phyloP scores from a whole-genome alignment of 2,329 filamentous ascomycete species.

The Aspergillus ustus region DNA sequence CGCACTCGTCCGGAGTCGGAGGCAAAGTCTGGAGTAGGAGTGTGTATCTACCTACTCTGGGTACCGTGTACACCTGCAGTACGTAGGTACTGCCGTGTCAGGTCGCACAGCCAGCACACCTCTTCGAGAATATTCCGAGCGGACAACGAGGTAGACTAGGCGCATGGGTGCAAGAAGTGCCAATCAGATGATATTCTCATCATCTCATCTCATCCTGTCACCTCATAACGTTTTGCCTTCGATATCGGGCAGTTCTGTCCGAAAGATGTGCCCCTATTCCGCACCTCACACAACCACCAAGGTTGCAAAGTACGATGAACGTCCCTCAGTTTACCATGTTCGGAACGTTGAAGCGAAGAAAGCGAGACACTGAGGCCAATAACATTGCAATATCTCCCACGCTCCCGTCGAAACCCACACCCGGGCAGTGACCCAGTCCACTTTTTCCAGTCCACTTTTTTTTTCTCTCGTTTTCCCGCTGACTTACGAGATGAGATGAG shows the following conservation, averaged over 20 bases:
- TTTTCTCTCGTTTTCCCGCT: background rate
- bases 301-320: background rate
- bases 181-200: background rate
- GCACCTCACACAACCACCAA: background rate
- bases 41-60: too few relatives aligned
- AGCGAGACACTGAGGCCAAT: background rate
- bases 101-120: background rate
- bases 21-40: background rate
- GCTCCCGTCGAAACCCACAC: background rate
- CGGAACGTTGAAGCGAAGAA: background rate
- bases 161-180: too few relatives aligned
- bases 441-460: background rate
- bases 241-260: background rate
- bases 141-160: background rate
- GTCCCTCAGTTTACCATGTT: background rate
- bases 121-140: background rate
- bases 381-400: background rate
- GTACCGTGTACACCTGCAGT: background rate
- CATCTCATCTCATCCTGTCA: background rate
- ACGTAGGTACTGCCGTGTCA: background rate
- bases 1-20: background rate
- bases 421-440: background rate
- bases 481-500: background rate
- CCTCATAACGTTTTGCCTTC: background rate
- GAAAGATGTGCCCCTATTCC: too few relatives aligned